A percentile compares a stretch with the other conserved stretches of the same genome.
Conservation (phyloP, 345 rosid genomes). For the Lagerstroemia speciosa region DNA sequence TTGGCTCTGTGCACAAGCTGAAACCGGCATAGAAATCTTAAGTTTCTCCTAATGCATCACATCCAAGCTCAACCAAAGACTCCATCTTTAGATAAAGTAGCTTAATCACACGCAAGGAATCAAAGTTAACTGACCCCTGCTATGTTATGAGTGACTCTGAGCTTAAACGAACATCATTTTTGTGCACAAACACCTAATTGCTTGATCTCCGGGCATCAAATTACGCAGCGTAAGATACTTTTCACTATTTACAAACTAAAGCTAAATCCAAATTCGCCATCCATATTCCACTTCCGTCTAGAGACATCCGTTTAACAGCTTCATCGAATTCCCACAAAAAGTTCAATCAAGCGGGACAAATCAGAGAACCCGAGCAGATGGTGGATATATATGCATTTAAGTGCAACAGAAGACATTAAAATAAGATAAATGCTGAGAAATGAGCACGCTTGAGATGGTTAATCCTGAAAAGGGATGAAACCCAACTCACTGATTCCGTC, state of each 20-base stretch:
- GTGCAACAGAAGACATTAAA: not conserved
- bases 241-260: not conserved
- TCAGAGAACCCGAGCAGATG: not conserved
- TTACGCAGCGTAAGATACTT: not conserved
- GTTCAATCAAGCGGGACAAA: not conserved
- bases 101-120: not conserved
- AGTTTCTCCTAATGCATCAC: not conserved
- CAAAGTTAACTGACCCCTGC: not conserved
- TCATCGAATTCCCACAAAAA: not conserved
- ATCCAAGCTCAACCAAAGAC: not conserved
- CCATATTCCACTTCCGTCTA: not conserved
- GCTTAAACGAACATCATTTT: not conserved
- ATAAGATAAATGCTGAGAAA: not conserved
- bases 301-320: not conserved
- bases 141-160: not conserved
- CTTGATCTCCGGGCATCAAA: not conserved
- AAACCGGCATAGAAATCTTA: not conserved
- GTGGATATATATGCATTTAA: not conserved
- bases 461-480: slow-evolving; percentile 4
- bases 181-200: not conserved
- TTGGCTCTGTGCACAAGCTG: not conserved
- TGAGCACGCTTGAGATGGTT: not conserved
- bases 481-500: slow-evolving; percentile 68
- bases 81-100: not conserved
- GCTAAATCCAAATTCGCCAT: not conserved